Evolutionary conservation across 805 yeast genomes (phyloP).

Genomic region (Candida krabiensis): DNA sequence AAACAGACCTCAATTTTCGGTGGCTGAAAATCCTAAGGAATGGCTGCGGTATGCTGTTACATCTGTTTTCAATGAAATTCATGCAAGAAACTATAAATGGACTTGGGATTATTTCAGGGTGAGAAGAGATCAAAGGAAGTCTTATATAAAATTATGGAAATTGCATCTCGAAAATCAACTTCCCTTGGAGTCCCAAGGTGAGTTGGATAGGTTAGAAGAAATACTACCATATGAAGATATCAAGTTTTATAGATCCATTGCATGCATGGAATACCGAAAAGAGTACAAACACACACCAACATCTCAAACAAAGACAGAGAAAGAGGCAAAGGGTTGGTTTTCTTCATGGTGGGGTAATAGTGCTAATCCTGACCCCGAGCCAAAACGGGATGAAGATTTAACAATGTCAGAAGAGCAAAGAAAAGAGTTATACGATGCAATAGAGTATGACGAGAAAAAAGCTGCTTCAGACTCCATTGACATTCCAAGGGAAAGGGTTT

Average conservation of each 20-base stretch:
- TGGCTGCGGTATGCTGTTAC: conserved; percentile 85
- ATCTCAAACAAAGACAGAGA: conserved; percentile 5
- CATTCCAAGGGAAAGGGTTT: conserved; percentile 70
- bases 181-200: conserved; percentile 31
- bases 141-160: conserved; percentile 70
- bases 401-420: conserved; percentile 82
- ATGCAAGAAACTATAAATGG: conserved; percentile 78
- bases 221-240: conserved; percentile 74
- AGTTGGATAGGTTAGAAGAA: conserved; percentile 55
- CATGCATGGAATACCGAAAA: conserved; percentile 63
- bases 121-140: conserved; percentile 69
- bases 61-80: conserved; percentile 78
- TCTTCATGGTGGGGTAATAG: conserved; percentile 62
- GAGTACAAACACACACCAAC: conserved; percentile 36
- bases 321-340: conserved; percentile 55
- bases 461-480: conserved; percentile 53
- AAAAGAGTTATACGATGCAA: conserved; percentile 87
- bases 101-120: conserved; percentile 80
- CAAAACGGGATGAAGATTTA: conserved; percentile 33
- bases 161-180: conserved; percentile 44
- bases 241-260: conserved; percentile 78
- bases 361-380: conserved; percentile 5
- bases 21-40: conserved; percentile 62
- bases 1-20: conserved; percentile 59
- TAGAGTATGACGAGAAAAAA: conserved; percentile 78